Evolutionary conservation across 169 alveolate species (phyloP).

Genomic region (Neospora caninum): DNA sequence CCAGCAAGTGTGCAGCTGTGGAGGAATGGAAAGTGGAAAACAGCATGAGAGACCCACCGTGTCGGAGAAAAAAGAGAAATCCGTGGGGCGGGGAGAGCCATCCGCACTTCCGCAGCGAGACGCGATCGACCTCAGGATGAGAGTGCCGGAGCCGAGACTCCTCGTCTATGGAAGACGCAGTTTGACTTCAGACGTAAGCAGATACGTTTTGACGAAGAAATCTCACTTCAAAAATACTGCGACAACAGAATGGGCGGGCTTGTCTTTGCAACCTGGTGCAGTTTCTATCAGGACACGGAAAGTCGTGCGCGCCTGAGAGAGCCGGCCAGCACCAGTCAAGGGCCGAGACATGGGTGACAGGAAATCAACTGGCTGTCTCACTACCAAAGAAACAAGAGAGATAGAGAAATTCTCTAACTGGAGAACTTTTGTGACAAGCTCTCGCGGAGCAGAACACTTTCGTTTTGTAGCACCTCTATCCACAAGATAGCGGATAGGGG

Average conservation of each 20-base stretch:
- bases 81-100: background rate
- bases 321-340: background rate
- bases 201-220: too few species aligned
- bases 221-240: too few species aligned
- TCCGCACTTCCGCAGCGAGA: background rate
- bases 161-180: too few species aligned
- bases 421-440: background rate
- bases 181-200: too few species aligned
- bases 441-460: background rate
- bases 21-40: background rate
- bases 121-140: background rate
- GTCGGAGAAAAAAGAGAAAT: background rate
- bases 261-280: too few species aligned
- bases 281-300: too few species aligned
- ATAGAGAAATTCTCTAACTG: background rate
- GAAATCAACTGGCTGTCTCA: background rate
- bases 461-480: background rate
- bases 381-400: background rate
- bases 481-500: background rate
- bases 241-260: too few species aligned
- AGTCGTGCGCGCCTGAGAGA: background rate
- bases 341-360: background rate
- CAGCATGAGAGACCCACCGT: background rate
- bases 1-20: too few species aligned
- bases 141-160: background rate